These are phyloP conservation scores for Phytophthora pisi DNA, from an alignment of 352 stramenopile species.

Conservation along the genomic window DNA sequence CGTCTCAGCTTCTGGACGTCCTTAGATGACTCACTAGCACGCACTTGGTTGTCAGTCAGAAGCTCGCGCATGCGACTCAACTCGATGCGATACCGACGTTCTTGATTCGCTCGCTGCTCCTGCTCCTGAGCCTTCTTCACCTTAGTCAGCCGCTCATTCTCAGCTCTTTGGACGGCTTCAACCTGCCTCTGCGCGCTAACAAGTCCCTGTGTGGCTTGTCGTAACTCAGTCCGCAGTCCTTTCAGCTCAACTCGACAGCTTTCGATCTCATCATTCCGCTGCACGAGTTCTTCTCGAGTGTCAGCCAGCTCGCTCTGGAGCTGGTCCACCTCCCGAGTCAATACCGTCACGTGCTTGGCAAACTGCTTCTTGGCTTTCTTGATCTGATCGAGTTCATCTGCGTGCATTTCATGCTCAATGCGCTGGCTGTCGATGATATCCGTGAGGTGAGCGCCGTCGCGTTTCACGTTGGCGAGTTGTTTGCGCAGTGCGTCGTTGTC, in stretches of 20 bases:
- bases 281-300: constrained; percentile 44
- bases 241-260: constrained; percentile 32
- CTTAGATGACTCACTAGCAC: constrained; percentile 47
- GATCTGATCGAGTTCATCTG: constrained; percentile 27
- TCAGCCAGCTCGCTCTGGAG: constrained; percentile 35
- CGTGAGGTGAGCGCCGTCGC: constrained; percentile 48
- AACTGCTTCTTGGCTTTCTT: constrained; percentile 36
- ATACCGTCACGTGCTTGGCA: constrained; percentile 9
- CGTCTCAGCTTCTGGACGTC: constrained; percentile 59
- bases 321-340: constrained; percentile 25
- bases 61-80: constrained; percentile 51
- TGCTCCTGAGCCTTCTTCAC: constrained; percentile 17
- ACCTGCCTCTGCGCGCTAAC: constrained; percentile 23
- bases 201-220: constrained; percentile 18
- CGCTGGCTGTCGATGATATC: constrained; percentile 53
- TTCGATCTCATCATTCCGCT: constrained; percentile 40
- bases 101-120: constrained; percentile 25
- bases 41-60: constrained; percentile 53
- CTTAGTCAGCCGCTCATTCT: constrained; percentile 12
- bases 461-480: constrained; percentile 42
- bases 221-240: constrained; percentile 16
- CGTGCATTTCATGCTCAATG: constrained; percentile 24
- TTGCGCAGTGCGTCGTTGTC: constrained; percentile 49
- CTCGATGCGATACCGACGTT: constrained; percentile 45
- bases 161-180: constrained; percentile 9